These are phyloP conservation scores for Stentor coeruleus DNA, from an alignment of 73 alveolate species.

Conservation along the genomic window DNA sequence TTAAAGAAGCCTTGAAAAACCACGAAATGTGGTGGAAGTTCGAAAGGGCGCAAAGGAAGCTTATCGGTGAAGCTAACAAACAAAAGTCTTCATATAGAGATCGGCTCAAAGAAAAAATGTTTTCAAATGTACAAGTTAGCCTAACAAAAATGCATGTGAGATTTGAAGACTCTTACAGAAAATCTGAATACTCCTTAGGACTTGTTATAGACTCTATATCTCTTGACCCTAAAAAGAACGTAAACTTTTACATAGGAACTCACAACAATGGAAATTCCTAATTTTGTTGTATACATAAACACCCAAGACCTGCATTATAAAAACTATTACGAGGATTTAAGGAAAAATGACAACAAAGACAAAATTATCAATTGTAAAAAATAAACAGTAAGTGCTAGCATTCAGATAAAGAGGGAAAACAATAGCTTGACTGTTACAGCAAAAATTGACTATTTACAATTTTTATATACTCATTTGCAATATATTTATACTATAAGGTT, in stretches of 20 bases:
- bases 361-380: not conserved
- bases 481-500: not conserved
- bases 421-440: not conserved
- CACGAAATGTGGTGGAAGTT: not conserved
- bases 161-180: not conserved
- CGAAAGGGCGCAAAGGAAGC: not conserved
- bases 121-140: not conserved
- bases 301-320: not conserved
- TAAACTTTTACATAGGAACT: not conserved
- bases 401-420: not conserved
- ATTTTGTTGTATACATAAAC: too few relatives aligned
- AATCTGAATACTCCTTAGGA: not conserved
- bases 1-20: not conserved
- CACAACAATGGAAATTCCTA: not conserved
- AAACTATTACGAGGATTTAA: too few relatives aligned
- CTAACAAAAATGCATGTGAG: not conserved
- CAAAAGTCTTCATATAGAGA: not conserved
- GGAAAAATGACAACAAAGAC: not conserved
- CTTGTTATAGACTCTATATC: not conserved
- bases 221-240: not conserved
- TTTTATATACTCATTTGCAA: not conserved
- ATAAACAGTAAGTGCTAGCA: not conserved
- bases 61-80: not conserved
- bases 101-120: not conserved
- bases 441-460: not conserved